Base-by-base conservation (phyloP, 805 yeast genomes). In the Starmerella asiatica region DNA sequence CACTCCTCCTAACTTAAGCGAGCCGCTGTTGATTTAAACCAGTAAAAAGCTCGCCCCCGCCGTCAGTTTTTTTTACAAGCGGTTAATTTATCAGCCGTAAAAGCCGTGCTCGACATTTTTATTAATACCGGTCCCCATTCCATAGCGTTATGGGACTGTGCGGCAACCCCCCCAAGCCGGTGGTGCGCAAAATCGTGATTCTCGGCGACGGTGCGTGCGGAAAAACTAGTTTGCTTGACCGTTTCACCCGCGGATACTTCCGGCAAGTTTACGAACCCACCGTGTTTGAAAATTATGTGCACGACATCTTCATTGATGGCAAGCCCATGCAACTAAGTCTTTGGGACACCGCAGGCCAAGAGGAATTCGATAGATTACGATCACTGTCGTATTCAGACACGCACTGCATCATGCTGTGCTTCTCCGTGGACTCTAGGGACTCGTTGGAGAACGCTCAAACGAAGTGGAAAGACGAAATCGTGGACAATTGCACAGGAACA, bases 311-410 rank as follows among this genome's bases (percentile, higher is more conserved):
- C 62, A 85, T 88, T 40, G 98, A 88, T 58, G 88, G 88, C 38
- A 84, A 83, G 58, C 84, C 91, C 36, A 81, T 88, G 53, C 93
- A 86, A 55, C 65, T 88, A 42, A 85, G 95, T 14, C 66, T 88
- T 40, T 91, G 98, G 98, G 98, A 88, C 59, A 88, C 98, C 5
- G 98, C 98, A 1, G 98, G 98, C 6, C 98, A 88, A 66, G 98
- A 88, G 63, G 98, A 88, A 63, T 88, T 88, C 53, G 98, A 88
- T 60, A 71, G 96, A 47, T 69, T 88, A 59, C 73, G 98, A 59
- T 83, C 96, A 1, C 68, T 88, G 45, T 80, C 93, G 36, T 91
- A 91, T 60, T 77, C 86, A 21, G 97, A 91, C 60, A 91, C 98
- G 3, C 96, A 88, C 61, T 83, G 95, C 54, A 86, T 91, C 53